phyloP scores from a whole-genome alignment of 179 eudicot genomes.

The Beta corolliflora region DNA sequence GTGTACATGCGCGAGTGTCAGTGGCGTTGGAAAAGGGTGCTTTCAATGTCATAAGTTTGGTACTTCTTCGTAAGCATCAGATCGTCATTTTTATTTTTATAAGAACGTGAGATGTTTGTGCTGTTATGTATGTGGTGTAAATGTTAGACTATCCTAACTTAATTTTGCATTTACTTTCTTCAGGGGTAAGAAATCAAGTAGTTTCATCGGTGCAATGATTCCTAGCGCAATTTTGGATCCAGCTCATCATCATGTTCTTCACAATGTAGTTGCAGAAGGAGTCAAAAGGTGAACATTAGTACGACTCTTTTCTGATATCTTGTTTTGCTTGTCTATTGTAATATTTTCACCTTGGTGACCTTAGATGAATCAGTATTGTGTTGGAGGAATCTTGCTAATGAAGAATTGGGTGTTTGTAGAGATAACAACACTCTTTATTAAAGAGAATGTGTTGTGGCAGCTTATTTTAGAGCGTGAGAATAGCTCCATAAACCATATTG shows the following conservation, averaged over 20 bases:
- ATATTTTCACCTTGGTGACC: background rate
- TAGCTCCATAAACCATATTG: background rate
- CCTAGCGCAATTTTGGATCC: conserved; percentile 84
- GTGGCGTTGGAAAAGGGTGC: background rate
- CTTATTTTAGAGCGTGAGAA: background rate
- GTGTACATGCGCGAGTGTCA: background rate
- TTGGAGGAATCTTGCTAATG: background rate
- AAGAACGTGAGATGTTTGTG: background rate
- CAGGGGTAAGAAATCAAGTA: conserved; percentile 57
- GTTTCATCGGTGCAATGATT: conserved; percentile 67
- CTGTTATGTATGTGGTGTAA: background rate
- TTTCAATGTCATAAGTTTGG: background rate
- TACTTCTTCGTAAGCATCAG: background rate
- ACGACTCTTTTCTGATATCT: background rate
- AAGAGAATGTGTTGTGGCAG: background rate
- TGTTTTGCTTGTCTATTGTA: conserved; percentile 1
- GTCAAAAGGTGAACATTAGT: conserved; percentile 60
- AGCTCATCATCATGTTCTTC: conserved; percentile 84
- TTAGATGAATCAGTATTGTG: background rate
- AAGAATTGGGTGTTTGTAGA: background rate
- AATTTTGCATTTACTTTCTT: background rate
- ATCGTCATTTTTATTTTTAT: background rate
- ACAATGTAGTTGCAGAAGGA: conserved; percentile 80
- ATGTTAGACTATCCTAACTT: background rate
- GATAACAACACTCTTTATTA: background rate